Evolutionary conservation across 1,139 yeast species (phyloP).

Genomic region (Geotrichum europaeum): DNA sequence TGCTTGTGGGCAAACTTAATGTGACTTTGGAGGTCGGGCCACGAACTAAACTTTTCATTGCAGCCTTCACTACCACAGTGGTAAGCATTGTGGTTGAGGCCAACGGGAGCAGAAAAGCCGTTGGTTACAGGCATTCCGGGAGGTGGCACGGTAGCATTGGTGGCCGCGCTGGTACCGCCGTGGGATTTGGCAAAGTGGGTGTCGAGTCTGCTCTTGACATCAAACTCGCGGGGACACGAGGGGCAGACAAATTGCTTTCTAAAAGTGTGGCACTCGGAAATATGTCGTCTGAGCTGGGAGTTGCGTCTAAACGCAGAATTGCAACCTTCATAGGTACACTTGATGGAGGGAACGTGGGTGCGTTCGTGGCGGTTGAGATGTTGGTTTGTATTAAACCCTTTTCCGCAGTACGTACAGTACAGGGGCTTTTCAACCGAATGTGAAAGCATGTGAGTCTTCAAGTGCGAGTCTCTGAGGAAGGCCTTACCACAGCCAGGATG

Average conservation of each 20-base stretch:
- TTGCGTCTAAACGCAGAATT: slow-evolving; percentile 65
- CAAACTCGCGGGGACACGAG: slow-evolving; percentile 34
- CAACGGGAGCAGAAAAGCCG: slow-evolving; percentile 1
- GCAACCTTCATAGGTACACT: slow-evolving; percentile 59
- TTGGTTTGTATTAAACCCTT: slow-evolving; percentile 77
- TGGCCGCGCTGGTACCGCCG: slow-evolving; percentile 12
- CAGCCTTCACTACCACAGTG: slow-evolving; percentile 60
- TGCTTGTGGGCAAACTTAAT: slow-evolving; percentile 68
- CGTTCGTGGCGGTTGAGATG: slow-evolving; percentile 76
- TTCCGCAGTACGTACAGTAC: slow-evolving; percentile 69
- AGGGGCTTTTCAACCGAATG: slow-evolving; percentile 59
- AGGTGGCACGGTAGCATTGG: slow-evolving; percentile 1
- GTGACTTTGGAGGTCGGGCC: slow-evolving; percentile 75
- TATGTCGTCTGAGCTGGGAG: slow-evolving; percentile 71
- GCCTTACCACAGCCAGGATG: slow-evolving; percentile 51
- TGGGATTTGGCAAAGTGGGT: slow-evolving; percentile 34
- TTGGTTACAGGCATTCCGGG: slow-evolving; percentile 1
- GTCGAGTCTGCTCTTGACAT: slow-evolving; percentile 31
- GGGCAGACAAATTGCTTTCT: slow-evolving; percentile 31
- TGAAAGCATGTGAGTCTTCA: slow-evolving; percentile 65
- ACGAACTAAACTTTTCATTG: slow-evolving; percentile 56
- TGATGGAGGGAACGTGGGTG: slow-evolving; percentile 67
- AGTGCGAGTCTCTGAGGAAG: slow-evolving; percentile 71
- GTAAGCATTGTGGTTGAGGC: slow-evolving; percentile 21
- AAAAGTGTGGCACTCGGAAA: slow-evolving; percentile 50